Evolutionary conservation across 208 protist genomes (phyloP), one percentile per base, ranked within the genome.

Genomic region (Leishmania braziliensis): DNA sequence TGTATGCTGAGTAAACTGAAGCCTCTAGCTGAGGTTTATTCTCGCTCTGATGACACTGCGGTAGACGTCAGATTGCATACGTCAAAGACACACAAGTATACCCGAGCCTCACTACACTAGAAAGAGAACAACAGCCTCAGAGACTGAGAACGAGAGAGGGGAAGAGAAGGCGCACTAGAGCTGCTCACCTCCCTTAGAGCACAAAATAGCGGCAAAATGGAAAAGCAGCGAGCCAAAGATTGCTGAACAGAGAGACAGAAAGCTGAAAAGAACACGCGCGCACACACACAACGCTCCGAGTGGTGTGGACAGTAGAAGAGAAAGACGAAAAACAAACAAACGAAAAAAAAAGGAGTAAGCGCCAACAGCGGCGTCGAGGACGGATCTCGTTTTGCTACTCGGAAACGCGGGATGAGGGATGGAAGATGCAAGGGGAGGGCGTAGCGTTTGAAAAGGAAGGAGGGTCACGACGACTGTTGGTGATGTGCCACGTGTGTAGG

Each of bases 201-300:
- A 6, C 43, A 46, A 46, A 46, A 46, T 46, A 46, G 43, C 43
- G 5, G 43, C 43, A 46, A 46, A 46, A 46, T 46, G 43, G 43
- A 46, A 46, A 46, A 46, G 43, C 43, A 46, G 43, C 43, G 43
- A 46, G 43, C 43, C 43, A 46, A 46, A 46, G 75, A 26, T 65
- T 14, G 50, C 26, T 53, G 8, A 54, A 51, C 48, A 9, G 12
- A 79, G 51, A 69, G 58, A 16, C 33, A 66, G 53, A 39, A 43
- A 54, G 66, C 16, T 26, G 33, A 80, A 82, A 48, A 58, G 43
- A 76, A 62, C 56, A n/a, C 20, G 23, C 56, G 14, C 56, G 23
- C 56, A 26, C 56, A 26, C 23, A 6, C 23, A 16, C 56, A 62
- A 26, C 56, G 23, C 56, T 62, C 56, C 9, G 20, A 39, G 63